Evolutionary conservation across 2,329 filamentous ascomycete species (phyloP).

Genomic region (Apiospora hydei): DNA sequence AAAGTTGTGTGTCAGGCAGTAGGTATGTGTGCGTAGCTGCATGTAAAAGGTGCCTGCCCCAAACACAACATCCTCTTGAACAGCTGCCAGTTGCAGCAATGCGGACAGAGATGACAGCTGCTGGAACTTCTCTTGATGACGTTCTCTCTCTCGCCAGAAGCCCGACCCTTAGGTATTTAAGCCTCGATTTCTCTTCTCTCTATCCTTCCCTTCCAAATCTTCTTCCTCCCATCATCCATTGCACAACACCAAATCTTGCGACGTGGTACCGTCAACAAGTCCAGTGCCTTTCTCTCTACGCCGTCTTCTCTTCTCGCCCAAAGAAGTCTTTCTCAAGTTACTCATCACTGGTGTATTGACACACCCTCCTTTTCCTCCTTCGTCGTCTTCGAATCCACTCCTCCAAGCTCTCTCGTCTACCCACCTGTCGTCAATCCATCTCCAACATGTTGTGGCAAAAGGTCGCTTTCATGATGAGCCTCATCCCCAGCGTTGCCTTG

Average conservation of each 20-base stretch:
- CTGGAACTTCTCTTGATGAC: not conserved
- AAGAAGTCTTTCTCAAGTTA: not conserved
- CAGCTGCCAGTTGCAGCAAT: not conserved
- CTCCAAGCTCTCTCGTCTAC: not conserved
- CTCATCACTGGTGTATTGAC: not conserved
- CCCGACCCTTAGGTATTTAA: not conserved
- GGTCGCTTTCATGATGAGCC: not conserved
- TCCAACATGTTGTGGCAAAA: slow-evolving; percentile 10
- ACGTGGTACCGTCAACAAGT: not conserved
- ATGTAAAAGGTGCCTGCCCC: not conserved
- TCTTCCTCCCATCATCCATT: not conserved
- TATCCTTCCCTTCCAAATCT: not conserved
- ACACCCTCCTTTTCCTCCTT: not conserved
- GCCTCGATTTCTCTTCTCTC: not conserved
- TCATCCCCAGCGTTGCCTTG: not conserved
- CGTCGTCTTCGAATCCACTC: not conserved
- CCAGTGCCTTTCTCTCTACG: not conserved
- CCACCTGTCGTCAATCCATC: not conserved
- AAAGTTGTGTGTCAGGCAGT: not conserved
- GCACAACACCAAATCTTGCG: not conserved
- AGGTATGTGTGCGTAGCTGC: not conserved
- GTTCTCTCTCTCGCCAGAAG: not conserved
- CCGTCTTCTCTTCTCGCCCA: not conserved
- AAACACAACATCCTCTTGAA: not conserved
- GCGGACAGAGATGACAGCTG: not conserved